phyloP scores from a whole-genome alignment of 1,284 basidiomycete species.

The Mycosarcoma mackinlayi region DNA sequence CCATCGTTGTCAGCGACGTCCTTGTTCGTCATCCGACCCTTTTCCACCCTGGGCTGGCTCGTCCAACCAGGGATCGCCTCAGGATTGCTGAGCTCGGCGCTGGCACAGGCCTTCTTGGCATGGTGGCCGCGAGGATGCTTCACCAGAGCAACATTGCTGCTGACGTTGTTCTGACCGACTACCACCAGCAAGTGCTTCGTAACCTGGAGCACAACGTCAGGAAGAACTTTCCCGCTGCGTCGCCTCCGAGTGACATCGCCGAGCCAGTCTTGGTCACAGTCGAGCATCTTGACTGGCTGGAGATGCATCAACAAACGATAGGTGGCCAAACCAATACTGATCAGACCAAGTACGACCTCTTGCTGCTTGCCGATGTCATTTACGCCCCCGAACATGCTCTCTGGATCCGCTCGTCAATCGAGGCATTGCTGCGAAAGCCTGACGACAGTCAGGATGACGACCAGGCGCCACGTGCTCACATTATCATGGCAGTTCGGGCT shows the following conservation, averaged over 20 bases:
- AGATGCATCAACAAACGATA: conserved; percentile 20
- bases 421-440: conserved; percentile 31
- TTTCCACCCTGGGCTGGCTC: conserved; percentile 22
- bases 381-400: conserved; percentile 42
- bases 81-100: conserved; percentile 45
- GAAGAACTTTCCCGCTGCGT: conserved; percentile 19
- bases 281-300: conserved; percentile 42
- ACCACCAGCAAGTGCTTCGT: conserved; percentile 37
- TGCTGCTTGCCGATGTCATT: conserved; percentile 46
- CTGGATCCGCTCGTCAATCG: conserved; percentile 47
- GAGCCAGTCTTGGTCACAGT: conserved; percentile 25
- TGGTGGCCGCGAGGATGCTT: conserved; percentile 38
- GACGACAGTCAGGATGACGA: neutral
- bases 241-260: neutral
- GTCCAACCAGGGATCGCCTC: neutral
- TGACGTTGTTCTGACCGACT: conserved; percentile 48
- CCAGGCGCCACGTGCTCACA: conserved; percentile 25
- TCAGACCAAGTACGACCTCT: conserved; percentile 26
- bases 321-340: neutral
- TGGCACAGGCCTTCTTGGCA: conserved; percentile 47
- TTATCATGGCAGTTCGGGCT: conserved; percentile 43
- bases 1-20: conserved; percentile 43
- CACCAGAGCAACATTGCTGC: conserved; percentile 9
- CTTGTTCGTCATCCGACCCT: conserved; percentile 27
- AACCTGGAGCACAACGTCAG: conserved; percentile 38